These are phyloP conservation scores for Beta corolliflora DNA, from an alignment of 179 eudicot genomes.

Conservation along the genomic window DNA sequence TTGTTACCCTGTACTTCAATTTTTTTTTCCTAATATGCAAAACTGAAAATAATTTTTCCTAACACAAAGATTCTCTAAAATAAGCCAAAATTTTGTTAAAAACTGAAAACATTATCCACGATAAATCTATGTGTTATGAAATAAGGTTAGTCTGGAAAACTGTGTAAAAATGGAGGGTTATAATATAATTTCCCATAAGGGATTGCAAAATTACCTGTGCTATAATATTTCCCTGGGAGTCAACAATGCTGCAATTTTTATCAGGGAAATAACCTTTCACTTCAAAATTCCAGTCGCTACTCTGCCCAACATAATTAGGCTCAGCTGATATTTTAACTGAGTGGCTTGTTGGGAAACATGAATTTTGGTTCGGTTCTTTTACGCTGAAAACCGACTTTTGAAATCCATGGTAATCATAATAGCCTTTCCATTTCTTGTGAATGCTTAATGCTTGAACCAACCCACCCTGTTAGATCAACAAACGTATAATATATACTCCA, in stretches of 20 bases:
- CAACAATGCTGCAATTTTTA: conserved; percentile 62
- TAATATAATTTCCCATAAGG: neutral
- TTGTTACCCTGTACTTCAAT: no score
- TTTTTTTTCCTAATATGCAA: no score
- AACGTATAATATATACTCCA: no score
- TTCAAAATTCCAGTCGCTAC: conserved; percentile 47
- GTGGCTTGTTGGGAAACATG: conserved; percentile 45
- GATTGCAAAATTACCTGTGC: conserved; percentile 55
- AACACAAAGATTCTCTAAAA: no score
- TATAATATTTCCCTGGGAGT: conserved; percentile 52
- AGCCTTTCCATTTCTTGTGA: conserved; percentile 79
- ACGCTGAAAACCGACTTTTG: conserved; percentile 60
- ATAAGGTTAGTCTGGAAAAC: no score
- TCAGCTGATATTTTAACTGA: conserved; percentile 58
- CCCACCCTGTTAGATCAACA: conserved; percentile 48
- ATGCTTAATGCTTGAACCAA: conserved; percentile 77
- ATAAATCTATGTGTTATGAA: no score
- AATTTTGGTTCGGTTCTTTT: conserved; percentile 64
- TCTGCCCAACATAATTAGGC: conserved; percentile 28
- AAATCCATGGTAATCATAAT: conserved; percentile 49
- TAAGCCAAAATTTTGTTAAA: no score
- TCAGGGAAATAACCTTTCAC: conserved; percentile 65
- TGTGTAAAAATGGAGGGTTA: no score
- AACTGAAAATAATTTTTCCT: no score
- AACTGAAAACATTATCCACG: no score